Percentiles rank a stretch among this genome's conserved stretches.
phyloP scores from a whole-genome alignment of 352 stramenopile species.

The Phytophthora litchii region DNA sequence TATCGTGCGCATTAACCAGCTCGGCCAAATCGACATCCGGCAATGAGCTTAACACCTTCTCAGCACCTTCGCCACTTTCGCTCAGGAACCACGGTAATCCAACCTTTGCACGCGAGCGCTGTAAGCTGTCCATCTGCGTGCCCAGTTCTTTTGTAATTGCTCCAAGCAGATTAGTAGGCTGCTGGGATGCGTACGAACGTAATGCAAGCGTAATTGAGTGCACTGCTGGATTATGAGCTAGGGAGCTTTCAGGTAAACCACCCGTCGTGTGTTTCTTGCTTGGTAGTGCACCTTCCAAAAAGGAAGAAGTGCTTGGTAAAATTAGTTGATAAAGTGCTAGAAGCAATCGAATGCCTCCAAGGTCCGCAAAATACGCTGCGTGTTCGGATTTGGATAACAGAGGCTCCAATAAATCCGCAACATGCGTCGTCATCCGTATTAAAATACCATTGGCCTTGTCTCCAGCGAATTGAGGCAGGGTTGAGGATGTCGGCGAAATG shows the following conservation, averaged over 20 bases:
- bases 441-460: slow-evolving; percentile 48
- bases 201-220: slow-evolving; percentile 90
- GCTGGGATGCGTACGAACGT: slow-evolving; percentile 88
- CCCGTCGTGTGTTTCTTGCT: slow-evolving; percentile 12
- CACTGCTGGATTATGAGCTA: slow-evolving; percentile 89
- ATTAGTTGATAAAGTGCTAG: slow-evolving; percentile 91
- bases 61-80: slow-evolving; percentile 55
- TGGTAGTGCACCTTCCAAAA: slow-evolving; percentile 70
- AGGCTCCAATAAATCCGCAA: slow-evolving; percentile 94
- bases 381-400: slow-evolving; percentile 95
- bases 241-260: slow-evolving; percentile 20
- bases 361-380: slow-evolving; percentile 89
- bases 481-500: slow-evolving; percentile 7
- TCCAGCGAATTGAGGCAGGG: slow-evolving; percentile 12
- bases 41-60: slow-evolving; percentile 67
- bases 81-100: slow-evolving; percentile 46
- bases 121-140: slow-evolving; percentile 55
- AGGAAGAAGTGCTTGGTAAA: slow-evolving; percentile 79
- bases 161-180: slow-evolving; percentile 83
- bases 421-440: slow-evolving; percentile 72
- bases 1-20: slow-evolving; percentile 34
- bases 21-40: slow-evolving; percentile 62
- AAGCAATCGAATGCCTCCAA: slow-evolving; percentile 89
- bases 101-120: slow-evolving; percentile 45
- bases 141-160: slow-evolving; percentile 69